A percentile compares a stretch with the other conserved stretches of the same genome.
phyloP scores from a whole-genome alignment of 768 basidiomycete genomes.

The Lactifluus piperatus region DNA sequence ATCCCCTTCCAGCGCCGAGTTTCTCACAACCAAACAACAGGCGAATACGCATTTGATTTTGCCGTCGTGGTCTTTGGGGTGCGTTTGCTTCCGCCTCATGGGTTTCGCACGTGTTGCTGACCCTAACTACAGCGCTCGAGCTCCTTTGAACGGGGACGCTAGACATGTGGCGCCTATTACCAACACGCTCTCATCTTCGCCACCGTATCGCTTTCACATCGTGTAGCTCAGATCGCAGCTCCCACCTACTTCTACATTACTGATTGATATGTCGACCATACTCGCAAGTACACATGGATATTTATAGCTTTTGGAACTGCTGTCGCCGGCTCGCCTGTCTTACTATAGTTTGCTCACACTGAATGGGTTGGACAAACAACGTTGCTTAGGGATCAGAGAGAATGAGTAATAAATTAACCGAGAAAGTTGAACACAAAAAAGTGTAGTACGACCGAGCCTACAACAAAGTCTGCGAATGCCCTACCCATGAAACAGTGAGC shows the following conservation, averaged over 20 bases:
- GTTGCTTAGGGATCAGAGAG: background rate
- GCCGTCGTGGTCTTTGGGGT: slow-evolving; percentile 80
- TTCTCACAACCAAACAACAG: slow-evolving; percentile 29
- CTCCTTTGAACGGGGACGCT: slow-evolving; percentile 58
- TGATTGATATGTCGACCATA: too few species aligned
- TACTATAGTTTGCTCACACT: background rate
- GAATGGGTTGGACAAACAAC: background rate
- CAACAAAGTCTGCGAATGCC: slow-evolving; percentile 93
- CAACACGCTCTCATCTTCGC: background rate
- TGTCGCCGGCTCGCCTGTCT: background rate
- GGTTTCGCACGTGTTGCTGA: background rate
- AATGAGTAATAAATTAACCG: slow-evolving; percentile 43
- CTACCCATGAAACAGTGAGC: slow-evolving; percentile 35
- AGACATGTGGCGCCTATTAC: background rate
- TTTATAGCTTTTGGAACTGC: background rate
- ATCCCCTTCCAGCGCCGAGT: slow-evolving; percentile 5
- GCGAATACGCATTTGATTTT: slow-evolving; percentile 83
- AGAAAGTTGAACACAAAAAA: slow-evolving; percentile 99
- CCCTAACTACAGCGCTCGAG: slow-evolving; percentile 45
- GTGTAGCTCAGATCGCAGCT: background rate
- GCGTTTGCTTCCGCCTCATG: slow-evolving; percentile 18
- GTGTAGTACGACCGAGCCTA: slow-evolving; percentile 93
- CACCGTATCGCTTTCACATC: background rate
- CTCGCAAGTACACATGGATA: background rate
- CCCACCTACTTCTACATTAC: background rate